phyloP scores from a whole-genome alignment of 768 basidiomycete species.

The Porpolomopsis calyptriformis region DNA sequence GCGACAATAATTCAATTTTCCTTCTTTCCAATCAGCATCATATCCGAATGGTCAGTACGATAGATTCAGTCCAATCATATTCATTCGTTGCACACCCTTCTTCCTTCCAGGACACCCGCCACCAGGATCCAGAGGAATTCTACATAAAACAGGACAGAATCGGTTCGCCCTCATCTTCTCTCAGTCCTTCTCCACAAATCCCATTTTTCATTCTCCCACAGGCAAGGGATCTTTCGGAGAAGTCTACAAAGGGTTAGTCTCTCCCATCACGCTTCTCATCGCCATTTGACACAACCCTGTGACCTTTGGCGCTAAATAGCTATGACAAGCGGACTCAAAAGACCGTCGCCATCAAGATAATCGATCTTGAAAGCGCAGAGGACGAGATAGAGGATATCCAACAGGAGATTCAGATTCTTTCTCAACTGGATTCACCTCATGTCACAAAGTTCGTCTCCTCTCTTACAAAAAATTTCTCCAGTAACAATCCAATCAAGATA shows the following conservation, averaged over 20 bases:
- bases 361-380: conserved; percentile 97
- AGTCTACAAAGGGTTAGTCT: conserved; percentile 89
- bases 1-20: conserved; percentile 19
- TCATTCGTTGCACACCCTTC: conserved; percentile 17
- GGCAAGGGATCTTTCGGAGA: conserved; percentile 99
- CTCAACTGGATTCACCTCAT: conserved; percentile 89
- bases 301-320: conserved; percentile 31
- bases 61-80: conserved; percentile 15
- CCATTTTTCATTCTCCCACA: conserved; percentile 22
- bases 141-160: conserved; percentile 98
- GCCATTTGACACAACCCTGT: conserved; percentile 1
- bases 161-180: conserved; percentile 39
- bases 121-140: conserved; percentile 90
- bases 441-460: conserved; percentile 83
- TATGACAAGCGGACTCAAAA: conserved; percentile 93
- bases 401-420: conserved; percentile 96
- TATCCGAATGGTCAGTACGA: conserved; percentile 20
- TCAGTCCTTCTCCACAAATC: conserved; percentile 8
- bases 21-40: conserved; percentile 3
- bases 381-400: conserved; percentile 99
- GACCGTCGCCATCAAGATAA: conserved; percentile 99
- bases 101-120: conserved; percentile 44
- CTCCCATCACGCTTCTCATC: conserved; percentile 1
- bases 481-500: conserved; percentile 53
- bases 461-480: too few species aligned